These are phyloP conservation scores for Planoprotostelium fungivorum DNA, from an alignment of 78 protist genomes.

Conservation along the genomic window DNA sequence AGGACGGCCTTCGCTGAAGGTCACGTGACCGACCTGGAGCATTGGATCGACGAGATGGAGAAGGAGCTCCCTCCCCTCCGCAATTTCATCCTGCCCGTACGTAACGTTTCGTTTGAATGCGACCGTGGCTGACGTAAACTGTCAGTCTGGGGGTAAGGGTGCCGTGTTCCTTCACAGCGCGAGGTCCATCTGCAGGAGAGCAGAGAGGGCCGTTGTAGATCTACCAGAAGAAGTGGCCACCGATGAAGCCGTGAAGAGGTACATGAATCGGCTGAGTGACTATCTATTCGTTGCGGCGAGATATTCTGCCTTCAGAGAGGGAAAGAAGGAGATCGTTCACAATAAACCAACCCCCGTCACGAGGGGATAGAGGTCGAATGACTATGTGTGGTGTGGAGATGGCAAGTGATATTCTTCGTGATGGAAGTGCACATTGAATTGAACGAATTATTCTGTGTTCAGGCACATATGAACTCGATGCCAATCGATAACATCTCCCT, in stretches of 20 bases:
- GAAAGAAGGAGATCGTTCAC: background rate
- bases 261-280: conserved; percentile 71
- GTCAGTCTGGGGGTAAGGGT: conserved; percentile 48
- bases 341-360: no score
- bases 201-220: conserved; percentile 27
- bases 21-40: conserved; percentile 56
- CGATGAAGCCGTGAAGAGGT: conserved; percentile 11
- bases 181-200: conserved; percentile 61
- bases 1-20: conserved; percentile 21
- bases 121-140: background rate
- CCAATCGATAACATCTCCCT: no score
- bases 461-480: no score
- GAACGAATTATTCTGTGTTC: no score
- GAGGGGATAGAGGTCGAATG: no score
- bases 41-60: conserved; percentile 79
- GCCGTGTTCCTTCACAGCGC: conserved; percentile 69
- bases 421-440: no score
- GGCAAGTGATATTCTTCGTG: no score
- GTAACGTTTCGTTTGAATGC: background rate
- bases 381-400: no score
- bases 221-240: background rate
- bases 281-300: conserved; percentile 81
- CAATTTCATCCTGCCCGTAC: conserved; percentile 79
- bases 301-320: background rate
- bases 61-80: conserved; percentile 61